Base-by-base conservation (phyloP, 106 monocot genomes). In the Phalaenopsis aphrodite region DNA sequence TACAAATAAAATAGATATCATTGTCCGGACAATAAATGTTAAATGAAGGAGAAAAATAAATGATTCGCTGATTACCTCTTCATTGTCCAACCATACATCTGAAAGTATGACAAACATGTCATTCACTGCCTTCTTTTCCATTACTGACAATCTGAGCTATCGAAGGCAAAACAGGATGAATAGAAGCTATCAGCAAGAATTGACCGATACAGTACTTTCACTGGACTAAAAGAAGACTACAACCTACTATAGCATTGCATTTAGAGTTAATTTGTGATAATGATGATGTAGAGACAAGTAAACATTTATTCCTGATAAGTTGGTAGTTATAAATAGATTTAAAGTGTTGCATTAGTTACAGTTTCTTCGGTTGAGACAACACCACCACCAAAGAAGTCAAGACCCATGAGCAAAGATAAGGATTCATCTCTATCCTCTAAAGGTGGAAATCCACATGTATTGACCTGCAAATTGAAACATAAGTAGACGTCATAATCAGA, bases 91-190 rank as follows among this genome's bases (percentile, higher is more conserved):
- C 94, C 99, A 99, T 57, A 95, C 93, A 90, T 99, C 94, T 42
- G 99, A 99, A 78, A 99, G 91, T 49, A 99, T 82, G 7, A 99
- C 99, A 90, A 99, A 99, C 99, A 95, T 99, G 73, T 99, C 94
- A 87, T 99, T 93, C 37, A 95, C 91, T 15, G 99, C 89, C 76
- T 91, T 95, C 87, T 99, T 93, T 76, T 99, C 98, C 67, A 93
- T 68, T 42, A 37, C 76, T 79, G 88, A 87, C 30, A 95, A 72
- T 80, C 95, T 89, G 76, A 88, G 79, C 99, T 99, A 76, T 78
- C 80, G 75, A 64, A 38, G 80, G 65, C 47, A 42, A 80, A 36
- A 42, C 57, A n/a, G 78, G 47, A 14, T 39, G 21, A 69, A 81
- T 47, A 71, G 45, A 5, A 76, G 23, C 19, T 24, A 55, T 76